These are phyloP conservation scores for Juncus effusus DNA, from an alignment of 176 grass and related monocot genomes.

Conservation along the genomic window DNA sequence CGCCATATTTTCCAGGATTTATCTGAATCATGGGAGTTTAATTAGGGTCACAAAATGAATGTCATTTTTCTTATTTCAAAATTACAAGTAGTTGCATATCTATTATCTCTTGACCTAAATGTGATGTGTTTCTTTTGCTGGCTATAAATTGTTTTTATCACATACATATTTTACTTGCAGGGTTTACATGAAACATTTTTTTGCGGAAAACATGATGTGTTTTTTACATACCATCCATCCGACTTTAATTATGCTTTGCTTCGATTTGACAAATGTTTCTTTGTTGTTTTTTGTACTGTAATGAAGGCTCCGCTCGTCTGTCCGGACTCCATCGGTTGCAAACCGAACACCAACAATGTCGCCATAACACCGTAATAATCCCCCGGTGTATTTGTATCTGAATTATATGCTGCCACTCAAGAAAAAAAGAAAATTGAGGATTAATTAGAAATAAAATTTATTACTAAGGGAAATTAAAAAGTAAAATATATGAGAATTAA, in stretches of 20 bases:
- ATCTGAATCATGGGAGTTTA: neutral
- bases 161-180: no score
- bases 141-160: no score
- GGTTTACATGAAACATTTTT: no score
- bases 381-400: neutral
- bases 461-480: no score
- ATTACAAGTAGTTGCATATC: neutral
- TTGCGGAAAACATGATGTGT: no score
- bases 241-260: neutral
- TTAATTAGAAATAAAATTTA: no score
- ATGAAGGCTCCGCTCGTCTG: neutral
- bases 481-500: no score
- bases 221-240: slow-evolving; percentile 3
- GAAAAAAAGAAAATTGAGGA: no score
- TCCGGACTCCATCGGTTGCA: neutral
- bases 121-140: no score
- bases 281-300: neutral
- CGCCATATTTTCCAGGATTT: neutral
- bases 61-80: neutral
- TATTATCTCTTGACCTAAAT: no score
- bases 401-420: neutral
- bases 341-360: neutral
- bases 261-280: neutral
- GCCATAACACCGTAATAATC: neutral
- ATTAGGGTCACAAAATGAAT: neutral